Conservation (phyloP, 2,329 filamentous ascomycete genomes). For the Clarireedia paspali region DNA sequence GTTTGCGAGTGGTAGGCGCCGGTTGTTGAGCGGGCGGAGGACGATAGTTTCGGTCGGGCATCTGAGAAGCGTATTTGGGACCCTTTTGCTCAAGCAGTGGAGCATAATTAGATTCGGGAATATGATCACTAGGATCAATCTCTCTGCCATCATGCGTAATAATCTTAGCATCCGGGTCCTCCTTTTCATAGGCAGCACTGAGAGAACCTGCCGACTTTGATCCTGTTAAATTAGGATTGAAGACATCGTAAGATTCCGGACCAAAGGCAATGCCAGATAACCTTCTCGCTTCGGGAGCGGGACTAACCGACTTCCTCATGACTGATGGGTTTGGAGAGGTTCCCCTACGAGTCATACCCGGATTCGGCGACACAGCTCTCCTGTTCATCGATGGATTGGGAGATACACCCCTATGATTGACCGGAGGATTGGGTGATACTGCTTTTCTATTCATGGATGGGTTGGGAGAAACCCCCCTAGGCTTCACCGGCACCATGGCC, state of each 20-base stretch:
- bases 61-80: constrained; percentile 32
- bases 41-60: constrained; percentile 31
- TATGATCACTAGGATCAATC: constrained; percentile 72
- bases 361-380: constrained; percentile 24
- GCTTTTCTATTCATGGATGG: constrained; percentile 13
- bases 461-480: constrained; percentile 24
- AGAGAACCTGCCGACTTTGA: constrained; percentile 26
- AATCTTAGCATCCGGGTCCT: constrained; percentile 57
- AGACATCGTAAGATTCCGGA: constrained; percentile 66
- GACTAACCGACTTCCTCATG: constrained; percentile 67
- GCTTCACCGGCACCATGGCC: constrained; percentile 27
- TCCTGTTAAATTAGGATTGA: constrained; percentile 50
- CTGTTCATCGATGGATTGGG: constrained; percentile 16
- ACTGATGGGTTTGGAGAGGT: constrained; percentile 33
- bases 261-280: constrained; percentile 61
- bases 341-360: constrained; percentile 49
- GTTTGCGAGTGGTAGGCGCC: constrained; percentile 43
- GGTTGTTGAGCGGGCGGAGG: constrained; percentile 40
- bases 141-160: constrained; percentile 69
- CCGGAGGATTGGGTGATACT: constrained; percentile 21
- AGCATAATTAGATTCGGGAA: constrained; percentile 48
- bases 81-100: constrained; percentile 39
- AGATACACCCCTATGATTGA: constrained; percentile 19
- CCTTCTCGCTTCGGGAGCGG: constrained; percentile 50
- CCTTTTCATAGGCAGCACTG: constrained; percentile 25